Evolutionary conservation across 371 early-diverging fungal genomes (phyloP).

Genomic region (Homolaphlyctis polyrhiza): DNA sequence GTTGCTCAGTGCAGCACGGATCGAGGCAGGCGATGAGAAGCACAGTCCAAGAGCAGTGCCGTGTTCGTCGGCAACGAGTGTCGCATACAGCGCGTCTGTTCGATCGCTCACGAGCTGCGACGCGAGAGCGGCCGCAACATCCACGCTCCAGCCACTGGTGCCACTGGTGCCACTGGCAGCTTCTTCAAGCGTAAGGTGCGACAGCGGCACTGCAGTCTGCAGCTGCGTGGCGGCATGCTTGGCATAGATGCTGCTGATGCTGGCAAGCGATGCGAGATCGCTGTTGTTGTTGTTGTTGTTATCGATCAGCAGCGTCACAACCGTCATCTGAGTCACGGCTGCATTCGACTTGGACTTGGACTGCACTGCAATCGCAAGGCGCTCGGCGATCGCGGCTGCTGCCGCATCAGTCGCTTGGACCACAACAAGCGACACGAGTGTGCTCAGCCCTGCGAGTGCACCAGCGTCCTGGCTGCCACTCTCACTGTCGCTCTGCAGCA

Average conservation of each 20-base stretch:
- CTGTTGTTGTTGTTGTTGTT: not conserved
- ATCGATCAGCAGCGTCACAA: not conserved
- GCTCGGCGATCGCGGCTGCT: too few species aligned
- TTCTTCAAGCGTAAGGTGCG: not conserved
- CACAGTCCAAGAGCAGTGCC: constrained; percentile 86
- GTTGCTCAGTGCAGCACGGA: constrained; percentile 72
- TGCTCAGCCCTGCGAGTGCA: too few species aligned
- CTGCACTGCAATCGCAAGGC: too few species aligned
- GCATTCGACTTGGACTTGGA: too few species aligned
- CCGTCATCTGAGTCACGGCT: not conserved
- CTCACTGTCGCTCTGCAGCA: too few species aligned
- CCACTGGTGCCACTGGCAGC: not conserved
- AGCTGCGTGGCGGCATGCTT: not conserved
- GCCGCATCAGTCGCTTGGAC: too few species aligned
- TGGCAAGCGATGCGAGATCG: not conserved
- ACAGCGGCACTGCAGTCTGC: not conserved
- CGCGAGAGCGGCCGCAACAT: constrained; percentile 63
- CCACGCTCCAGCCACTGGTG: too few species aligned
- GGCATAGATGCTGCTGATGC: not conserved
- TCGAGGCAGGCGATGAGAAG: constrained; percentile 80
- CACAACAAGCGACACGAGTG: too few species aligned
- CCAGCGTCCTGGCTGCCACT: too few species aligned
- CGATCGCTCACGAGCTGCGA: constrained; percentile 61
- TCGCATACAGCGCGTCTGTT: constrained; percentile 81
- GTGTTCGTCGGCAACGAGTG: constrained; percentile 87